Evolutionary conservation across 2,329 filamentous ascomycete species (phyloP), one percentile per base, ranked within the genome.

Genomic region (Trichophyton schoenleinii): DNA sequence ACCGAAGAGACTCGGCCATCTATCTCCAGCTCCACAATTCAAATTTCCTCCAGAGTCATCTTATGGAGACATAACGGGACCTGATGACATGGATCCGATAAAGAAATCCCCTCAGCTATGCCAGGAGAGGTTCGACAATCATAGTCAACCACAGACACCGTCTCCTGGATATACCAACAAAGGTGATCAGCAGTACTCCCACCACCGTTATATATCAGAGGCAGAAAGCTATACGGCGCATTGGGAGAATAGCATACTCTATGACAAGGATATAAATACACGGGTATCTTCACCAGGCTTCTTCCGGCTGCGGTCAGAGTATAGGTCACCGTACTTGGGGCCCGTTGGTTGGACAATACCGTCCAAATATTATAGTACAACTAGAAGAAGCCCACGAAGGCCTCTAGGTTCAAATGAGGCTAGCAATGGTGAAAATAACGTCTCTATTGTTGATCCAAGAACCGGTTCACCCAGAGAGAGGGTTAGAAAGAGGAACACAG

Each of bases 261-360:
- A 60, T 48, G 44, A 60, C 34, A 57, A 63, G 57, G 42, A 49
- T n/a, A 34, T 44, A 48, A 61, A 60, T 48, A 22, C 20, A 13
- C 53, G 49, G 8, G 59, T 46, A 42, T 59, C 41, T 3, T 49
- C 41, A 13, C n/a, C 52, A 34, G 28, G 52, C 8, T 55, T 36
- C 31, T 58, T 44, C 57, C 38, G 61, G 28, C 25, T 25, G 34
- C 22, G 57, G 18, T 18, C 31, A n/a, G 55, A 48, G 41, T 53
- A 60, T 15, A 53, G 55, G 31, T 59, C 62, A 34, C 63, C 63
- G 13, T 64, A 61, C 57, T 18, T 64, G n/a, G 64, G 63, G 1
- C 64, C 64, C 3, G 58, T 65, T 3, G 63, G 61, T n/a, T 65
- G 64, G 64, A 64, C 64, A 28, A 53, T 63, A 20, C 58, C 58